phyloP scores from a whole-genome alignment of 148 eudicot species.

The Fagopyrum homotropicum region DNA sequence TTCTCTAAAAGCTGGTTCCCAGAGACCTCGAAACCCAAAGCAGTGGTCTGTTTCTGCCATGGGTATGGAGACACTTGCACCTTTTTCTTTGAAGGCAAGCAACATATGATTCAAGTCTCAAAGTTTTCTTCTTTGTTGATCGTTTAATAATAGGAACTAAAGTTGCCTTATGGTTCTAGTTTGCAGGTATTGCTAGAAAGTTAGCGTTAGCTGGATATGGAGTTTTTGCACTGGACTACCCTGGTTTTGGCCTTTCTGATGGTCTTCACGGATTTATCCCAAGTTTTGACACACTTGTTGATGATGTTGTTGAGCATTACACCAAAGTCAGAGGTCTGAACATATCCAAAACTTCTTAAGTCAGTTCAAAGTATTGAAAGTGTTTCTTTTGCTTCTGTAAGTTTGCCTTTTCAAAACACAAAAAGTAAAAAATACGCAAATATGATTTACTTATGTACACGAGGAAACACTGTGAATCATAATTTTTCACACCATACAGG shows the following conservation, averaged over 20 bases:
- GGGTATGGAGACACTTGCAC: slow-evolving; percentile 99
- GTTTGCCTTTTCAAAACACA: no score
- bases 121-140: slow-evolving; percentile 2
- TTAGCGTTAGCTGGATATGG: slow-evolving; percentile 58
- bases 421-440: no score
- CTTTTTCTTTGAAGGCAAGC: slow-evolving; percentile 85
- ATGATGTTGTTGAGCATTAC: slow-evolving; percentile 54
- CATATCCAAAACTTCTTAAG: background rate
- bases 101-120: background rate
- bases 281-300: slow-evolving; percentile 42
- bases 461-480: background rate
- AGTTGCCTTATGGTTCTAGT: slow-evolving; percentile 7
- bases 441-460: no score
- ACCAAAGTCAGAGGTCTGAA: slow-evolving; percentile 44
- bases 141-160: slow-evolving; percentile 4
- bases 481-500: background rate
- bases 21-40: slow-evolving; percentile 53
- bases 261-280: slow-evolving; percentile 61
- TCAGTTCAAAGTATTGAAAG: background rate
- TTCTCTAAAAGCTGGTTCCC: slow-evolving; percentile 90
- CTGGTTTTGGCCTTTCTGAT: slow-evolving; percentile 69
- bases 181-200: slow-evolving; percentile 55
- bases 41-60: slow-evolving; percentile 69
- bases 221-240: slow-evolving; percentile 60
- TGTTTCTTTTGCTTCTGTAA: background rate